Evolutionary conservation across 2,329 filamentous ascomycete species (phyloP), one percentile per base, ranked within the genome.

Genomic region (Aureobasidium sp.): DNA sequence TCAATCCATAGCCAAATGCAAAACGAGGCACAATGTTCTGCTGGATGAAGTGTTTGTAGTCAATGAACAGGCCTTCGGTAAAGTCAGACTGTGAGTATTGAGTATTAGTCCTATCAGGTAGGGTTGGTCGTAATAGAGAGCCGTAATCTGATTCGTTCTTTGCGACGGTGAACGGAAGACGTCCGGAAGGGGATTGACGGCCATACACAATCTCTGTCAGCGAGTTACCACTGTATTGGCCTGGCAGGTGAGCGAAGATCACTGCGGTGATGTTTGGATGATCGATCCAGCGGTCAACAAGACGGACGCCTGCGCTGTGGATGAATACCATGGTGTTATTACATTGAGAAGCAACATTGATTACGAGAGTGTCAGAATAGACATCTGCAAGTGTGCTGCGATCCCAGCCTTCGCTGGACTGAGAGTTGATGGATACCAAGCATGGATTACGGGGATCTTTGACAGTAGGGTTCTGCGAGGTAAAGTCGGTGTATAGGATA

Each of bases 1-100:
- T 75, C 4, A 83, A 70, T 8, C 80, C 81, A 59, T 77, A 83
- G n/a, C 82, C 81, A 66, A 83, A 84, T 36, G 80, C 80, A 67
- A 77, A 83, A 3, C 78, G 73, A 0, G 81, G 80, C 2, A 71
- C 71, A 53, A 83, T 80, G 66, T 77, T 76, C 55, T 77, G 68
- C 66, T 78, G 72, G 69, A 81, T 79, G 65, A 84, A 83, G 38
- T 36, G 33, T 36, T 36, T 76, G 71, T 84, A 84, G 67, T 84
- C 81, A 67, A 83, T 78, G 68, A 78, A 80, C 16, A 83, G 69
- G 23, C 80, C 79, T 73, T 82, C 81, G n/a, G 74, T 71, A 68
- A 75, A 79, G 60, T 75, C 71, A 56, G 77, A 75, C 33, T 74
- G 66, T 33, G 53, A 58, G 33, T 66, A 63, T 27, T 60, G 54